Evolutionary conservation across 2,329 filamentous ascomycete species (phyloP).

Genomic region (Talaromyces sp.): DNA sequence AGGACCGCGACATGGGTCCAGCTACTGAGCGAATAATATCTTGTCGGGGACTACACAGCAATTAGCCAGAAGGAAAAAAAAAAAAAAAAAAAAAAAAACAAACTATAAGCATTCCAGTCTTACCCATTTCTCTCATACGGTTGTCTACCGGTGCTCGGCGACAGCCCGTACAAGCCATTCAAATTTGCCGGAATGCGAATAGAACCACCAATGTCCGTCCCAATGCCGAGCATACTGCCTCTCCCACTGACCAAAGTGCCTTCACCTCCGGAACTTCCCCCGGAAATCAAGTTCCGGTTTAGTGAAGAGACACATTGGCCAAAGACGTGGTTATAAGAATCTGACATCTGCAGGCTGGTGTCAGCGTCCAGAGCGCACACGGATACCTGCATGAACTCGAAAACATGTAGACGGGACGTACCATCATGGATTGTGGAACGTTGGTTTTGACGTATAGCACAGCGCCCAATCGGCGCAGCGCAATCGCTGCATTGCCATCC

Average conservation of each 20-base stretch:
- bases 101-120: conserved; percentile 18
- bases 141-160: conserved; percentile 32
- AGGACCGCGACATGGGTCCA: conserved; percentile 22
- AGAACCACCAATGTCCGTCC: conserved; percentile 54
- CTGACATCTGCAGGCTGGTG: conserved; percentile 47
- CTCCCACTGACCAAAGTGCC: conserved; percentile 55
- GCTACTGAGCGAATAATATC: conserved; percentile 23
- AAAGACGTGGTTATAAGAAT: conserved; percentile 58
- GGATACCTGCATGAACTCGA: conserved; percentile 51
- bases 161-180: conserved; percentile 27
- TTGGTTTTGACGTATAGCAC: conserved; percentile 55
- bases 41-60: conserved; percentile 17
- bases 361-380: conserved; percentile 52
- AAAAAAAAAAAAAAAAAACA: no score
- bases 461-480: conserved; percentile 32
- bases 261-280: conserved; percentile 63
- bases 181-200: conserved; percentile 33
- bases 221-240: conserved; percentile 56
- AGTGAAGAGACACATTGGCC: conserved; percentile 60
- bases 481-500: conserved; percentile 6
- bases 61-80: conserved; percentile 16
- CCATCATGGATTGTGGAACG: conserved; percentile 62
- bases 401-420: conserved; percentile 49
- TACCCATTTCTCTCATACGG: conserved; percentile 30
- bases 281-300: conserved; percentile 55